Conservation (phyloP, 768 basidiomycete genomes). For the Pisolithus marmoratus region DNA sequence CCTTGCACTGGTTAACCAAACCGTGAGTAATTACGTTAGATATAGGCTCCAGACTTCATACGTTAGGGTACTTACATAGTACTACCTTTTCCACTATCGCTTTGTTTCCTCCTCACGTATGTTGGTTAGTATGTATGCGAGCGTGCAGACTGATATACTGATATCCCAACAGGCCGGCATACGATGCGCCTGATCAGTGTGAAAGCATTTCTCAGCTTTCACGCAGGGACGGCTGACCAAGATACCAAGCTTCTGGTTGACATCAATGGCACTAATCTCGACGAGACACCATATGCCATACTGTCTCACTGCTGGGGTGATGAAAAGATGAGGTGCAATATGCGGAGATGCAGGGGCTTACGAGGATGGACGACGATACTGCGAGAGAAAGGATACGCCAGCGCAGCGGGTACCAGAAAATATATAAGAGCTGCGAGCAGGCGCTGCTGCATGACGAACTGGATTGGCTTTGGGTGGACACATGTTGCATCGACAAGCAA, state of each 20-base stretch:
- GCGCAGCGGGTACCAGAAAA: not conserved
- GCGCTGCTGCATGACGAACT: conserved; percentile 2
- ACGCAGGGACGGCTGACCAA: too few species aligned
- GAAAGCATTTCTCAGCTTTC: too few species aligned
- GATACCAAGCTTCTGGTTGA: not conserved
- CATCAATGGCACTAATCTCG: not conserved
- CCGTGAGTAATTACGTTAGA: too few species aligned
- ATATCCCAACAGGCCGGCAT: too few species aligned
- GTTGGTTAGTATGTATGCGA: too few species aligned
- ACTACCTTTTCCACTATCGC: too few species aligned
- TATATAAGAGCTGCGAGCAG: not conserved
- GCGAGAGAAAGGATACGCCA: not conserved
- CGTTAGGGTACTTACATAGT: too few species aligned
- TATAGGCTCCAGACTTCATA: too few species aligned
- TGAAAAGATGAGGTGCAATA: not conserved
- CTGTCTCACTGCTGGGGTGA: conserved; percentile 2
- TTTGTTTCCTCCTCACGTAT: too few species aligned
- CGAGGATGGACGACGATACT: not conserved
- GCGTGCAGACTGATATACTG: too few species aligned
- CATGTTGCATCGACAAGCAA: conserved; percentile 14
- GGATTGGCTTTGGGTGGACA: conserved; percentile 11
- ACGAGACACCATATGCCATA: conserved; percentile 1
- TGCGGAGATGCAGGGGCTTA: not conserved
- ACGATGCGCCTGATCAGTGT: too few species aligned
- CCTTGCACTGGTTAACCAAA: too few species aligned